Conservation (phyloP, 2,329 filamentous ascomycete species). For the Trichoderma atrobrunneum region DNA sequence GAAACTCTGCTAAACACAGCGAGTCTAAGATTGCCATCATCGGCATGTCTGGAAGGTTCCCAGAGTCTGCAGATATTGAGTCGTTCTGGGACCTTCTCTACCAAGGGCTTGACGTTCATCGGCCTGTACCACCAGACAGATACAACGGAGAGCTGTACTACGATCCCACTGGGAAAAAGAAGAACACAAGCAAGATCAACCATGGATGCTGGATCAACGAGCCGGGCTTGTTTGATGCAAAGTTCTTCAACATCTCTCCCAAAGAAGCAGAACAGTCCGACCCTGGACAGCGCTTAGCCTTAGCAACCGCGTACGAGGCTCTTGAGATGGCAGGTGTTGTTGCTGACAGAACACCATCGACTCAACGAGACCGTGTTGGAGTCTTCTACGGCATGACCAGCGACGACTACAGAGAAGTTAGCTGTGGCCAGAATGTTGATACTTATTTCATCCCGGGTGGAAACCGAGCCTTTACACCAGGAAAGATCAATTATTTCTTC, state of each 20-base stretch:
- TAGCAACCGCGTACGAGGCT: conserved; percentile 76
- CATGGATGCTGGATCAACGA: conserved; percentile 70
- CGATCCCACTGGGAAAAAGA: conserved; percentile 64
- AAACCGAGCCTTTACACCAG: conserved; percentile 49
- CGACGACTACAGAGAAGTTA: conserved; percentile 77
- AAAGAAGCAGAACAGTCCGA: conserved; percentile 73
- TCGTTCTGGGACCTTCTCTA: conserved; percentile 64
- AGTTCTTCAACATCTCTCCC: conserved; percentile 82
- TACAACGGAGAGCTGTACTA: conserved; percentile 67
- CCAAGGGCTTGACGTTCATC: conserved; percentile 65
- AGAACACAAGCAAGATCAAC: conserved; percentile 67
- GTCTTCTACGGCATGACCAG: conserved; percentile 76
- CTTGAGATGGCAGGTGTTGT: conserved; percentile 53
- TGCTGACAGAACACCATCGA: conserved; percentile 40
- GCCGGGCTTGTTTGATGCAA: conserved; percentile 70
- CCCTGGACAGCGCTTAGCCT: conserved; percentile 69
- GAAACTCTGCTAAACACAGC: not conserved
- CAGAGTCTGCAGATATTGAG: conserved; percentile 39
- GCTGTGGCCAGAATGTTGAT: conserved; percentile 63
- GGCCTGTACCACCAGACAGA: conserved; percentile 59
- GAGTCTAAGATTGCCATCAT: conserved; percentile 73
- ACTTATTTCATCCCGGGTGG: conserved; percentile 55
- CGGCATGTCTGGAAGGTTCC: conserved; percentile 52
- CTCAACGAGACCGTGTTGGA: conserved; percentile 56
- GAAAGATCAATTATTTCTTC: conserved; percentile 75